phyloP scores from a whole-genome alignment of 306 rosid species.

The Dalbergia cochinchinensis region DNA sequence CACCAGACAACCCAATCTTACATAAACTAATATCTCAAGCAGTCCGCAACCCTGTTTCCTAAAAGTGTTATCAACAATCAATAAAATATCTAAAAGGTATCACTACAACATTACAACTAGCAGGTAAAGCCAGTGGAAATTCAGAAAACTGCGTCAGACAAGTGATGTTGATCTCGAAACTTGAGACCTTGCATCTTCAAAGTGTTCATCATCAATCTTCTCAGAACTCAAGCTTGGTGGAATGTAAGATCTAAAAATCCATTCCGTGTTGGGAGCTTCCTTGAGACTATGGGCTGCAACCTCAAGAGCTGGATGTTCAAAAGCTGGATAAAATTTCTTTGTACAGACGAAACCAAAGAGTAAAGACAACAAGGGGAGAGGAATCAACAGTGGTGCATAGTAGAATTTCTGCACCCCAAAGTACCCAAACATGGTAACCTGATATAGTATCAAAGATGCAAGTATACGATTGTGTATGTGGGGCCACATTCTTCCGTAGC shows the following conservation, averaged over 20 bases:
- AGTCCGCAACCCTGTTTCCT: slow-evolving; percentile 45
- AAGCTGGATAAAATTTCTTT: slow-evolving; percentile 77
- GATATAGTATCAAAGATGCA: slow-evolving; percentile 79
- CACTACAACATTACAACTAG: slow-evolving; percentile 35
- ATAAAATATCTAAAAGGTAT: slow-evolving; percentile 34
- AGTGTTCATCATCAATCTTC: slow-evolving; percentile 68
- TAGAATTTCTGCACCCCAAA: slow-evolving; percentile 62
- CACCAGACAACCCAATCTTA: slow-evolving; percentile 36
- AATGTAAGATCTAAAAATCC: slow-evolving; percentile 68
- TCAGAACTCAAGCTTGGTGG: slow-evolving; percentile 82
- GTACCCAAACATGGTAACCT: slow-evolving; percentile 89
- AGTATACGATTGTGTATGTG: slow-evolving; percentile 75
- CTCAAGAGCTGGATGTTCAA: slow-evolving; percentile 67
- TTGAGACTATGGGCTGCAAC: slow-evolving; percentile 58
- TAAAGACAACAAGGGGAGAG: slow-evolving; percentile 73
- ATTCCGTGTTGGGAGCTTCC: slow-evolving; percentile 78
- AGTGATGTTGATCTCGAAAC: slow-evolving; percentile 63
- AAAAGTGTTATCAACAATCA: slow-evolving; percentile 52
- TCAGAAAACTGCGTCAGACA: slow-evolving; percentile 52
- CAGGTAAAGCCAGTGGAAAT: slow-evolving; percentile 28
- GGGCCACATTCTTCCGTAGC: slow-evolving; percentile 96
- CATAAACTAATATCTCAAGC: slow-evolving; percentile 23
- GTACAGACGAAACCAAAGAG: slow-evolving; percentile 56
- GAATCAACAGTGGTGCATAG: slow-evolving; percentile 64
- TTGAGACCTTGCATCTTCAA: slow-evolving; percentile 79